A percentile compares a stretch with the other conserved stretches of the same genome.
Evolutionary conservation across 306 rosid species (phyloP).

Genomic region (Castanopsis chinensis): DNA sequence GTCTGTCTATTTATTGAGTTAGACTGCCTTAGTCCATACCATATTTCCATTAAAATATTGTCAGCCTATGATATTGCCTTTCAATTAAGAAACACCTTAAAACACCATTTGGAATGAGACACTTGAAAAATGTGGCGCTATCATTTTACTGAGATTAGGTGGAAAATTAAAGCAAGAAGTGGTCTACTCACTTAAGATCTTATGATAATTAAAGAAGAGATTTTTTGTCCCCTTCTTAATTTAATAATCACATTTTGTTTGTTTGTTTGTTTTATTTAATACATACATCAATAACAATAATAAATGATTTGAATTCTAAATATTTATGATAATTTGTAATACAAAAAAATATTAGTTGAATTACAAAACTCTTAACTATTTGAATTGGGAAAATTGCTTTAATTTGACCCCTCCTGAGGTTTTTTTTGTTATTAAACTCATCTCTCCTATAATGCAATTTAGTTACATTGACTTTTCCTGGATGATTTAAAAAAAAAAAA

Average conservation of each 20-base stretch:
- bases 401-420: no score
- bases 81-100: conserved; percentile 44
- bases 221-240: conserved; percentile 4
- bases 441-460: no score
- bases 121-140: conserved; percentile 34
- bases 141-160: conserved; percentile 46
- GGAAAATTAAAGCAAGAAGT: conserved; percentile 34
- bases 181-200: conserved; percentile 36
- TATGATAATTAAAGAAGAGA: conserved; percentile 30
- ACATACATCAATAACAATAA: no score
- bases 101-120: conserved; percentile 20
- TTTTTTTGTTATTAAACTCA: no score
- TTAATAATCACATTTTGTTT: background rate
- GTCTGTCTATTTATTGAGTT: conserved; percentile 65
- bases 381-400: no score
- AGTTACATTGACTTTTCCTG: no score
- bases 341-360: no score
- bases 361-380: no score
- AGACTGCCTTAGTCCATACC: conserved; percentile 58
- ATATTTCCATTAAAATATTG: conserved; percentile 42
- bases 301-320: no score
- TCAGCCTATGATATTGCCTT: conserved; percentile 55
- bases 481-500: no score
- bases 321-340: no score
- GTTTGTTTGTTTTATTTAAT: no score